Conservation (phyloP, 257 asterid species). For the Linaria vulgaris region DNA sequence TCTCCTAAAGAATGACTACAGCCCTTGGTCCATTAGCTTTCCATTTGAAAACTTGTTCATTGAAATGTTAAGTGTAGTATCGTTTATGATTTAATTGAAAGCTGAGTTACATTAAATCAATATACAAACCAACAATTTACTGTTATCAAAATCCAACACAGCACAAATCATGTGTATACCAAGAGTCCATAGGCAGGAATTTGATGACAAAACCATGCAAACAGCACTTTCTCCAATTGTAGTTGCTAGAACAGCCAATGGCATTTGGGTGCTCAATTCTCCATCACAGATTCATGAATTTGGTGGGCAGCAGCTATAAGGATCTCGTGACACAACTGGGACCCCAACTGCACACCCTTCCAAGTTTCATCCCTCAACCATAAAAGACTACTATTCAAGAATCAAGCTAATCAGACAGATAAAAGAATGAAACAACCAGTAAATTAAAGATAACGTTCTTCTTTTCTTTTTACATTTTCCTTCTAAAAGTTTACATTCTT, state of each 20-base stretch:
- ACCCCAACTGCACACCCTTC: constrained; percentile 20
- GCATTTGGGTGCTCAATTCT: neutral
- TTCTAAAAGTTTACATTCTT: neutral
- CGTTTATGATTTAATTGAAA: no score
- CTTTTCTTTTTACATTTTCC: neutral
- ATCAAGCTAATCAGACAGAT: neutral
- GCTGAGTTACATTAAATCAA: no score
- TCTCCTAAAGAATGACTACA: no score
- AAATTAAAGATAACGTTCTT: neutral
- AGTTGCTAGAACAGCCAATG: no score
- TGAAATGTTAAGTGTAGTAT: no score
- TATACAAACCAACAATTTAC: no score
- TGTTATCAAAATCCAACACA: no score
- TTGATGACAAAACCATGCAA: constrained; percentile 30
- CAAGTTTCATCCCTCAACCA: constrained; percentile 25
- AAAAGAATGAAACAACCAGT: neutral
- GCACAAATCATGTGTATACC: no score
- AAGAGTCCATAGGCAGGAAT: no score
- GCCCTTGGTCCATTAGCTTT: no score
- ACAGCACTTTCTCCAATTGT: constrained; percentile 19
- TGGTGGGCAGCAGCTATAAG: constrained; percentile 21
- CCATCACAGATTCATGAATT: constrained; percentile 15
- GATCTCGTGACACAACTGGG: constrained; percentile 39
- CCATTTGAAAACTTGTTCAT: no score
- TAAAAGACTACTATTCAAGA: constrained; percentile 4